Evolutionary conservation across 495 filamentous ascomycete species (phyloP).

Genomic region (Tuber microsphaerosporum): DNA sequence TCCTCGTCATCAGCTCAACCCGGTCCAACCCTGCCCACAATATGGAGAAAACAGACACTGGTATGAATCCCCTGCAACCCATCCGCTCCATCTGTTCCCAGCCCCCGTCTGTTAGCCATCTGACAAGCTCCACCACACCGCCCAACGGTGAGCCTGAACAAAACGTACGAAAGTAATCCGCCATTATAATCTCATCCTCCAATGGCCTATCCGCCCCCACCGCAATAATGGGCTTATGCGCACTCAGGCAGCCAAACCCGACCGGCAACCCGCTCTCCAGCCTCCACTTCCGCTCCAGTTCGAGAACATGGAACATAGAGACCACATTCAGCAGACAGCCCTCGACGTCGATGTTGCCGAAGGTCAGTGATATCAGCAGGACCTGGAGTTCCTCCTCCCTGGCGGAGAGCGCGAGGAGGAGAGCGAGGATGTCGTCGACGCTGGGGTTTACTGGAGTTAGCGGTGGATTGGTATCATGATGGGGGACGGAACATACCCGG

Average conservation of each 20-base stretch:
- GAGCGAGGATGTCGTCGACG: constrained; percentile 82
- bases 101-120: neutral
- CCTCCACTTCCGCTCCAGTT: constrained; percentile 83
- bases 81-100: constrained; percentile 67
- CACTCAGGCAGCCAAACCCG: constrained; percentile 61
- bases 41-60: constrained; percentile 50
- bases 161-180: constrained; percentile 81
- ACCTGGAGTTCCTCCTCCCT: constrained; percentile 80
- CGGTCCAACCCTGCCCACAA: neutral
- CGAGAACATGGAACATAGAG: constrained; percentile 84
- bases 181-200: constrained; percentile 65
- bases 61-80: constrained; percentile 86
- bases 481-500: constrained; percentile 46
- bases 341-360: constrained; percentile 82
- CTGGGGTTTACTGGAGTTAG: constrained; percentile 48
- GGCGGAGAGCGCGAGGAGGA: constrained; percentile 76
- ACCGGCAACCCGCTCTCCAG: constrained; percentile 55
- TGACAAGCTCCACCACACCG: neutral
- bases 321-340: constrained; percentile 86
- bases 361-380: constrained; percentile 77
- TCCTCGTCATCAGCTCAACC: neutral
- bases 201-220: constrained; percentile 79
- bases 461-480: neutral
- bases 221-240: constrained; percentile 71
- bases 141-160: neutral